Conservation (phyloP, 805 yeast genomes). For the Alloascoidea hylecoeti region DNA sequence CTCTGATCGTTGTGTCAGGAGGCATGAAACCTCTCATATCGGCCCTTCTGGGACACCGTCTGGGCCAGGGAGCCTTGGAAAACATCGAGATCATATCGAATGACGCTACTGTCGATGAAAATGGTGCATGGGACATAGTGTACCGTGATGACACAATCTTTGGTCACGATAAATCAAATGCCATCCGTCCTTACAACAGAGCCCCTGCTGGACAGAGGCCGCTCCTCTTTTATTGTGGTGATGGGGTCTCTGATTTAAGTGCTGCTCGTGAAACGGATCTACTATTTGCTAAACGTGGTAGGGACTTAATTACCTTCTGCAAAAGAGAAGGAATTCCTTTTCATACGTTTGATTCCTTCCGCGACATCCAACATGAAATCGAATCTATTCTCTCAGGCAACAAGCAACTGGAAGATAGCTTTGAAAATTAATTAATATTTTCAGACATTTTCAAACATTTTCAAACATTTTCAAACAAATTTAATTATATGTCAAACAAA, state of each 20-base stretch:
- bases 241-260: slow-evolving; percentile 89
- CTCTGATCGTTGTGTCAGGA: slow-evolving; percentile 75
- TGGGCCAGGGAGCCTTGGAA: slow-evolving; percentile 62
- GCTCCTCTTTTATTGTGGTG: slow-evolving; percentile 84
- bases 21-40: slow-evolving; percentile 92
- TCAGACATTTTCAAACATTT: too few relatives aligned
- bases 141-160: slow-evolving; percentile 77
- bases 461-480: too few relatives aligned
- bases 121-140: slow-evolving; percentile 68
- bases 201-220: slow-evolving; percentile 32
- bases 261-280: slow-evolving; percentile 94
- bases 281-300: slow-evolving; percentile 85
- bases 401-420: too few relatives aligned
- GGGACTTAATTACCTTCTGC: slow-evolving; percentile 81
- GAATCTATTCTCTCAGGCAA: slow-evolving; percentile 34
- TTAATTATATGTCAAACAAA: too few relatives aligned
- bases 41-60: slow-evolving; percentile 57
- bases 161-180: slow-evolving; percentile 90
- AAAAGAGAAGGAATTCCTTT: slow-evolving; percentile 68
- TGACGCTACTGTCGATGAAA: slow-evolving; percentile 40
- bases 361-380: slow-evolving; percentile 56
- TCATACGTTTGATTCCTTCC: slow-evolving; percentile 65
- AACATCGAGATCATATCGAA: slow-evolving; percentile 76
- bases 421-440: too few relatives aligned
- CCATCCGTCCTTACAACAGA: slow-evolving; percentile 38